Evolutionary conservation across 805 yeast genomes (phyloP).

Genomic region (Ogataea kodamae): DNA sequence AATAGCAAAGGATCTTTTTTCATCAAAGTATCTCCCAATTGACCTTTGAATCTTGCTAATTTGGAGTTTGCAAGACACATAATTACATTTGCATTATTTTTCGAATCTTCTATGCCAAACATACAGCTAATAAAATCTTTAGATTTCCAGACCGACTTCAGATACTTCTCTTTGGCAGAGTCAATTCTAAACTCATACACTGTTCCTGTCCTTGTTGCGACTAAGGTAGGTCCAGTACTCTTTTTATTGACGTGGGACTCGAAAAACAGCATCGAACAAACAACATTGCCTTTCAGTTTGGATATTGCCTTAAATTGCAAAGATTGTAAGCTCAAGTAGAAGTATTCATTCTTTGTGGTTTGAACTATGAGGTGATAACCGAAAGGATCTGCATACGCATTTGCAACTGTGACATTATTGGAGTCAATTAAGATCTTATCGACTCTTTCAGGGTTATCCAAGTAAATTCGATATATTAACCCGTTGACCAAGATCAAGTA

Average conservation of each 20-base stretch:
- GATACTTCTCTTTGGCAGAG: constrained; percentile 39
- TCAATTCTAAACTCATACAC: constrained; percentile 48
- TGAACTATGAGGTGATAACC: constrained; percentile 53
- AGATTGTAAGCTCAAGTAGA: constrained; percentile 42
- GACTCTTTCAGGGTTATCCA: constrained; percentile 62
- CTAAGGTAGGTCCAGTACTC: constrained; percentile 44
- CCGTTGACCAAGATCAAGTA: constrained; percentile 52
- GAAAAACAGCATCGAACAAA: constrained; percentile 41
- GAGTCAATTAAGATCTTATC: constrained; percentile 35
- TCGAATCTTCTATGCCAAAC: constrained; percentile 8
- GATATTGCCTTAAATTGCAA: constrained; percentile 40
- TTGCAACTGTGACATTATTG: constrained; percentile 25
- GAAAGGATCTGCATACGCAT: constrained; percentile 46
- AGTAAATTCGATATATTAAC: constrained; percentile 57
- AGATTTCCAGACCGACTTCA: constrained; percentile 40
- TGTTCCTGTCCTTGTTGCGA: constrained; percentile 48
- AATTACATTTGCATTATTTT: constrained; percentile 7
- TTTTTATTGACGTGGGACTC: constrained; percentile 23
- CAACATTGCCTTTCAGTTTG: constrained; percentile 44
- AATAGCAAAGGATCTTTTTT: constrained; percentile 24
- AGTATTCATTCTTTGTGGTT: constrained; percentile 44
- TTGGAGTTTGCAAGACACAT: constrained; percentile 15
- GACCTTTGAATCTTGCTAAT: constrained; percentile 15
- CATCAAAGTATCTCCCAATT: constrained; percentile 14
- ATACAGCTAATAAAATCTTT: constrained; percentile 17